Evolutionary conservation across 257 asterid genomes (phyloP).

Genomic region (Ajuga chamaepitys): DNA sequence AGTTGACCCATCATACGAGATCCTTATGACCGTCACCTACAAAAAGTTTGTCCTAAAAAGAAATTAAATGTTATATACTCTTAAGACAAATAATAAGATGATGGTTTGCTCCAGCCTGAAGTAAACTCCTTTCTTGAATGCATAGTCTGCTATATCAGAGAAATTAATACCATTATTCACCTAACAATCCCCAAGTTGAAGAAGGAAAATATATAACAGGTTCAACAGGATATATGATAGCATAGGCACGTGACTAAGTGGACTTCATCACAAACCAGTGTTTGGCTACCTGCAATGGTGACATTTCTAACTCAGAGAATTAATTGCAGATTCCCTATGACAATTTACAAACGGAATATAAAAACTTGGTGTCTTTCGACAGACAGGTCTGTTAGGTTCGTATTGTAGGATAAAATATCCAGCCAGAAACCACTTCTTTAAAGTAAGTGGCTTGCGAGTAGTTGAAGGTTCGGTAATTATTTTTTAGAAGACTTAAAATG

Average conservation of each 20-base stretch:
- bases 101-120: neutral
- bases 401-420: constrained; percentile 14
- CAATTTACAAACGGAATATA: constrained; percentile 4
- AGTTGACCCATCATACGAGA: no score
- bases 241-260: constrained; percentile 37
- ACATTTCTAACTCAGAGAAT: constrained; percentile 23
- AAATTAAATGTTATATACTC: no score
- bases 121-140: constrained; percentile 6
- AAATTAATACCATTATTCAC: neutral
- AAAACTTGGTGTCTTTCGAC: constrained; percentile 16
- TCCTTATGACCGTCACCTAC: no score
- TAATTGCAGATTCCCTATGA: constrained; percentile 35
- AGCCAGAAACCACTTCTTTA: no score
- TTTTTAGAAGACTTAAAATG: no score
- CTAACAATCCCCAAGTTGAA: constrained; percentile 18
- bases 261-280: constrained; percentile 30
- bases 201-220: constrained; percentile 2
- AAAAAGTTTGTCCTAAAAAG: no score
- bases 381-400: constrained; percentile 18
- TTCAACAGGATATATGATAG: constrained; percentile 13
- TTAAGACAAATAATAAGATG: no score
- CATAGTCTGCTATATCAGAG: constrained; percentile 6
- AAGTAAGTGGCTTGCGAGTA: no score
- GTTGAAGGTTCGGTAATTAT: no score
- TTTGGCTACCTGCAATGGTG: constrained; percentile 26